phyloP scores from a whole-genome alignment of 192 early-diverging fungal genomes.

The Backusella sp. region DNA sequence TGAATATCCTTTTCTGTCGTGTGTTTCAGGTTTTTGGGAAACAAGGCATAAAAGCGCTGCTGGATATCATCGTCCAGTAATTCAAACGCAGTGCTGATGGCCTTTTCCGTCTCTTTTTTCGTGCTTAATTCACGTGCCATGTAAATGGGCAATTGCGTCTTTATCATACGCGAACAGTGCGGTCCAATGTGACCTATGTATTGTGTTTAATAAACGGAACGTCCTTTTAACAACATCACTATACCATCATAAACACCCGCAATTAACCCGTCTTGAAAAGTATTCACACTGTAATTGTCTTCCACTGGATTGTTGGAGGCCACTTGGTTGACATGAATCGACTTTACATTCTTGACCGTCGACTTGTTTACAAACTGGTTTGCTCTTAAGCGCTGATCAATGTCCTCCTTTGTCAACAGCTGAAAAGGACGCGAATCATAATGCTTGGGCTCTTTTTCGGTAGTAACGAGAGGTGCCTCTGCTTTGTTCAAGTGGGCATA shows the following conservation, averaged over 20 bases:
- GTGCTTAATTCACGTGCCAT: constrained; percentile 44
- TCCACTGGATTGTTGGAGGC: constrained; percentile 54
- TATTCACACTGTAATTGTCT: constrained; percentile 43
- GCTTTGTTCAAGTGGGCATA: not conserved
- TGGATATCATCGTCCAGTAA: constrained; percentile 48
- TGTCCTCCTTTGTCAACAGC: constrained; percentile 16
- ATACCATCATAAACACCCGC: constrained; percentile 58
- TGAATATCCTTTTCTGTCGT: constrained; percentile 32
- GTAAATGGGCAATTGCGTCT: constrained; percentile 42
- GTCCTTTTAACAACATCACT: too few relatives aligned
- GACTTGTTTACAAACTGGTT: constrained; percentile 26
- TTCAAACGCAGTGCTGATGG: constrained; percentile 45
- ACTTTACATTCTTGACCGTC: constrained; percentile 30
- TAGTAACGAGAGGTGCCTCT: not conserved
- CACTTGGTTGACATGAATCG: constrained; percentile 47
- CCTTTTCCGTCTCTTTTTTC: constrained; percentile 31
- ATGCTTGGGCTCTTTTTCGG: not conserved
- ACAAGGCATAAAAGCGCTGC: constrained; percentile 34
- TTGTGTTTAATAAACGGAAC: too few relatives aligned
- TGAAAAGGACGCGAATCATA: constrained; percentile 23
- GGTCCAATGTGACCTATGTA: constrained; percentile 46
- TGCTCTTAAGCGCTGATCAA: constrained; percentile 18
- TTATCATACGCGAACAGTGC: constrained; percentile 45
- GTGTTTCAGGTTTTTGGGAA: constrained; percentile 39
- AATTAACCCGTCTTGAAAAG: constrained; percentile 40